A percentile compares a stretch with the other conserved stretches of the same genome.
phyloP scores from a whole-genome alignment of 805 yeast species.

The Cyberlindnera suaveolens region DNA sequence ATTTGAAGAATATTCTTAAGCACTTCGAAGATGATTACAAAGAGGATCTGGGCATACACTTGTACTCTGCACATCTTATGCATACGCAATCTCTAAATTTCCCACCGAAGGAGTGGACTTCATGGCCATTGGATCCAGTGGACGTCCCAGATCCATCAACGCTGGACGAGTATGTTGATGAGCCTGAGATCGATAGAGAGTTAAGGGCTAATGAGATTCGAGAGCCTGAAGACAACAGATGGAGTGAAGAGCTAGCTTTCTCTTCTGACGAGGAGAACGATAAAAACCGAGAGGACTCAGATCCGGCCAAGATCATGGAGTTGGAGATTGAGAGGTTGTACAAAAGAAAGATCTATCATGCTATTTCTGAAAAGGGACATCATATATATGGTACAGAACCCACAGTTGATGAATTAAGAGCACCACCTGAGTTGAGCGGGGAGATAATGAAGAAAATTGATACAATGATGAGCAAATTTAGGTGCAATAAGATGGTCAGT shows the following conservation, averaged over 20 bases:
- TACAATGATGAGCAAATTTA: slow-evolving; percentile 72
- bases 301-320: slow-evolving; percentile 1
- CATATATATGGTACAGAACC: neutral
- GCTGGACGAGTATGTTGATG: slow-evolving; percentile 2
- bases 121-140: slow-evolving; percentile 49
- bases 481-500: slow-evolving; percentile 50
- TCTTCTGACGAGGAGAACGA: neutral
- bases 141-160: slow-evolving; percentile 33
- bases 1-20: slow-evolving; percentile 13
- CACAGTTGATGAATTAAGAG: neutral
- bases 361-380: neutral
- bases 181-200: slow-evolving; percentile 2
- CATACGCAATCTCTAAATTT: slow-evolving; percentile 30
- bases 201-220: neutral
- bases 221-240: neutral
- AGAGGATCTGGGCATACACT: slow-evolving; percentile 55
- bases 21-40: slow-evolving; percentile 44
- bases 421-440: neutral
- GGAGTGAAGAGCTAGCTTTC: neutral
- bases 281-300: neutral
- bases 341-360: slow-evolving; percentile 3
- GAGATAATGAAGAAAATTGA: slow-evolving; percentile 31
- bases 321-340: slow-evolving; percentile 8
- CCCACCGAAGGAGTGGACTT: slow-evolving; percentile 40
- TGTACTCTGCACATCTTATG: slow-evolving; percentile 50